A percentile compares a stretch with the other conserved stretches of the same genome.
Evolutionary conservation across 1,284 basidiomycete genomes (phyloP).

Genomic region (Termitomyces sp.): DNA sequence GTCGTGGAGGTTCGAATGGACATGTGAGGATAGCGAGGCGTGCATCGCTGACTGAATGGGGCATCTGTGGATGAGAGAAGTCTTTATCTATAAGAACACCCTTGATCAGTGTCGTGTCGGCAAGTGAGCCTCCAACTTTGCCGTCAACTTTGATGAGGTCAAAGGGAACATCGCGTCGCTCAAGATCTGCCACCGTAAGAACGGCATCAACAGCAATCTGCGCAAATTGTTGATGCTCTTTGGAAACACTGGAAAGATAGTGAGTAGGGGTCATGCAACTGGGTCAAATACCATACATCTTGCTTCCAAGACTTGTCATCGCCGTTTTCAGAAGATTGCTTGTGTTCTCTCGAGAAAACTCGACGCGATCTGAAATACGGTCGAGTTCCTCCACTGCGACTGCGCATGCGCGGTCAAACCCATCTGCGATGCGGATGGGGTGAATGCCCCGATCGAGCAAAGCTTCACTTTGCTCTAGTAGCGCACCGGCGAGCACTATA

Average conservation of each 20-base stretch:
- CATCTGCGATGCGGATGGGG: slow-evolving; percentile 97
- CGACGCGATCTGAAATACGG: slow-evolving; percentile 86
- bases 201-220: slow-evolving; percentile 98
- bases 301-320: slow-evolving; percentile 94
- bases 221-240: slow-evolving; percentile 92
- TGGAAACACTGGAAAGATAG: slow-evolving; percentile 73
- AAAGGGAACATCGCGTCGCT: slow-evolving; percentile 94
- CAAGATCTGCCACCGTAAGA: slow-evolving; percentile 90
- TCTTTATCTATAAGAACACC: slow-evolving; percentile 99
- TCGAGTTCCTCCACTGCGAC: slow-evolving; percentile 91
- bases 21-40: slow-evolving; percentile 96
- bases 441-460: slow-evolving; percentile 97
- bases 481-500: slow-evolving; percentile 92
- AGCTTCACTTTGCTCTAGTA: slow-evolving; percentile 85
- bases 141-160: slow-evolving; percentile 99
- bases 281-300: slow-evolving; percentile 68
- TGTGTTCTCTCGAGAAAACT: slow-evolving; percentile 80
- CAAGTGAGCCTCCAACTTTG: slow-evolving; percentile 95
- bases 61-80: slow-evolving; percentile 99
- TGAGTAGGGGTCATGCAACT: slow-evolving; percentile 9
- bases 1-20: slow-evolving; percentile 96
- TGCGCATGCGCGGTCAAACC: slow-evolving; percentile 90
- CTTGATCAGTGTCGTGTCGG: slow-evolving; percentile 89
- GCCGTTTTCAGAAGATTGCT: slow-evolving; percentile 90
- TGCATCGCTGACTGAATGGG: slow-evolving; percentile 81